Evolutionary conservation across 73 alveolate species (phyloP), one percentile per base, ranked within the genome.

Genomic region (Effrenium voratum): DNA sequence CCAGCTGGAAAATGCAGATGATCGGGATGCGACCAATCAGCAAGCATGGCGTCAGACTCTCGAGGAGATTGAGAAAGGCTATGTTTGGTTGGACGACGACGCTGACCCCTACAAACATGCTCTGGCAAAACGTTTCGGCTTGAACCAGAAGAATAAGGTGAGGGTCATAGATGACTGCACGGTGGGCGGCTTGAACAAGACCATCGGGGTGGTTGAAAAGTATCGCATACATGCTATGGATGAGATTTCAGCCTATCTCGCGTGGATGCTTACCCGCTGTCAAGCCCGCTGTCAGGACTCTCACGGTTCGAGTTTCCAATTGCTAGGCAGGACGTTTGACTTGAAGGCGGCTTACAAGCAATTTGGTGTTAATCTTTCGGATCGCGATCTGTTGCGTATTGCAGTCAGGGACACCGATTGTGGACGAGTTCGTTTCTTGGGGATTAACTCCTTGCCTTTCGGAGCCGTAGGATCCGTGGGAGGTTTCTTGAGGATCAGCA

Each of bases 151-250:
- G 10, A 52, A 82, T 5, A 82, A 82, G 13, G 24, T n/a, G n/a
- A 28, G 93, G 57, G 36, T 82, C 5, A 82, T 82, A 1, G 93
- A 82, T 19, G 93, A 82, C 46, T 52, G 93, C 57, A 82, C 46
- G n/a, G 38, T 50, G 32, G 50, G 93, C 12, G 93, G 93, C 38
- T 50, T 50, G 1, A 82, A 82, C 57, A 24, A 3, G 45, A n/a
- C 77, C 13, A 50, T 75, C 36, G 93, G 77, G 1, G 2, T 60
- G 3, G 1, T 4, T 46, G 91, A 80, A 46, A 19, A 32, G 2
- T 47, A 46, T 28, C 1, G 15, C 32, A 4, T 80, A 1, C 91
- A 80, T 80, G 50, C 72, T 28, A 49, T 80, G 3, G 91, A 80
- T n/a, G 91, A 44, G 50, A 44, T 80, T 32, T 70, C 91, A 2